These are phyloP conservation scores for Gremmenia infestans DNA, from an alignment of 2,329 filamentous ascomycete species.

Conservation along the genomic window DNA sequence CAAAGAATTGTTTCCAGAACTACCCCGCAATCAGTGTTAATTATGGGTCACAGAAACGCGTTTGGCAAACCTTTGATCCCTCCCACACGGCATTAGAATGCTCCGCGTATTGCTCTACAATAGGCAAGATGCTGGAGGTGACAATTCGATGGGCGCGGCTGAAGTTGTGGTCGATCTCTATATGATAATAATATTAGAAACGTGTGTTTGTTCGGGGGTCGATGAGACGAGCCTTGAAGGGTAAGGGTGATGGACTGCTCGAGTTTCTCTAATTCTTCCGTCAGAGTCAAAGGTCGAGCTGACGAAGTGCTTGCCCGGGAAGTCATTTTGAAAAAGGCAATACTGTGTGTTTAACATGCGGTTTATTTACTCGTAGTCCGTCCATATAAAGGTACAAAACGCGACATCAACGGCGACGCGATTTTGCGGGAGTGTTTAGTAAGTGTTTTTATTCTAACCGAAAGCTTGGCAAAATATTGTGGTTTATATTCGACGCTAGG, in stretches of 20 bases:
- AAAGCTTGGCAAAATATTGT: no score
- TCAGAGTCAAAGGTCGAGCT: conserved; percentile 64
- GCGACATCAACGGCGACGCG: no score
- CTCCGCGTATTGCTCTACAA: conserved; percentile 92
- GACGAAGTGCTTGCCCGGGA: conserved; percentile 34
- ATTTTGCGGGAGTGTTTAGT: no score
- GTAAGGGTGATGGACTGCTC: conserved; percentile 97
- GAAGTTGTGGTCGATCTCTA: conserved; percentile 98
- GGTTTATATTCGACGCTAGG: no score
- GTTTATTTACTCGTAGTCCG: background rate
- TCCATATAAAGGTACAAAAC: background rate
- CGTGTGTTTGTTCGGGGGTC: background rate
- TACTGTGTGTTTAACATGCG: background rate
- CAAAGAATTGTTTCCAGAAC: conserved; percentile 99
- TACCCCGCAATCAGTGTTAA: conserved; percentile 35
- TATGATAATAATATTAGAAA: background rate
- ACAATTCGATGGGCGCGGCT: conserved; percentile 95
- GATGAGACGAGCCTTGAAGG: conserved; percentile 63
- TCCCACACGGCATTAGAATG: conserved; percentile 95
- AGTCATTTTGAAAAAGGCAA: conserved; percentile 17
- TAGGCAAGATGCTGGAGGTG: conserved; percentile 83
- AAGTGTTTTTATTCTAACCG: no score
- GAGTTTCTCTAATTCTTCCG: conserved; percentile 90
- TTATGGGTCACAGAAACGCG: background rate
- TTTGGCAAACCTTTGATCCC: conserved; percentile 69